Evolutionary conservation across 176 grass and related monocot species (phyloP), one percentile per base, ranked within the genome.

Genomic region (Urochloa ruziziensis): DNA sequence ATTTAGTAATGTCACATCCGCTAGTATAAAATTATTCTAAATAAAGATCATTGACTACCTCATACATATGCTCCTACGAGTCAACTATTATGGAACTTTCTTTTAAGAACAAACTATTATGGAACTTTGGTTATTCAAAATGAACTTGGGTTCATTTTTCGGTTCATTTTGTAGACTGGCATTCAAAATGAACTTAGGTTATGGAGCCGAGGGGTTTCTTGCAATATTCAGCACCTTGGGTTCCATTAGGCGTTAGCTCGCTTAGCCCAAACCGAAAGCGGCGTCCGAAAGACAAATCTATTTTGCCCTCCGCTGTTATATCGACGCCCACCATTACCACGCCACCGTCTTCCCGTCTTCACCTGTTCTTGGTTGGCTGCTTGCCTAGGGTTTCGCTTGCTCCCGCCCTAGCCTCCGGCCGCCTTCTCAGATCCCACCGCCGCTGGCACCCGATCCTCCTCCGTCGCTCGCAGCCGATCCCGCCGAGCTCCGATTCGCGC

Each of bases 241-340:
- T 15, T n/a, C n/a, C n/a, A n/a, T n/a, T n/a, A n/a, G n/a, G n/a
- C n/a, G 62, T 36, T 42, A 56, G 43, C 43, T 47, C 19, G 51
- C 51, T 39, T 25, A 18, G 17, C 7, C 64, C 33, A 82, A 56
- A 36, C 36, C 65, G 37, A 83, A 73, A 83, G 79, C 83, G 84
- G 5, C 88, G 51, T 62, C 73, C 73, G 59, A 86, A 90, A 90
- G 73, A 52, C 35, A 80, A 91, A 64, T 91, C 84, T 85, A 37
- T 84, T 91, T 86, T 81, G 82, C 79, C 66, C 82, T 85, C 83
- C 63, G 86, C 82, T 88, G 78, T 74, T 88, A 81, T 83, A 88
- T 92, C 80, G 82, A 84, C 74, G 70, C 78, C 36, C 84, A 84
- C 78, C 83, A 74, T 85, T 74, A 83, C 40, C 62, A 88, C 75